These are phyloP conservation scores for Cynara cardunculus DNA, from an alignment of 129 eudicot genomes.

Conservation along the genomic window DNA sequence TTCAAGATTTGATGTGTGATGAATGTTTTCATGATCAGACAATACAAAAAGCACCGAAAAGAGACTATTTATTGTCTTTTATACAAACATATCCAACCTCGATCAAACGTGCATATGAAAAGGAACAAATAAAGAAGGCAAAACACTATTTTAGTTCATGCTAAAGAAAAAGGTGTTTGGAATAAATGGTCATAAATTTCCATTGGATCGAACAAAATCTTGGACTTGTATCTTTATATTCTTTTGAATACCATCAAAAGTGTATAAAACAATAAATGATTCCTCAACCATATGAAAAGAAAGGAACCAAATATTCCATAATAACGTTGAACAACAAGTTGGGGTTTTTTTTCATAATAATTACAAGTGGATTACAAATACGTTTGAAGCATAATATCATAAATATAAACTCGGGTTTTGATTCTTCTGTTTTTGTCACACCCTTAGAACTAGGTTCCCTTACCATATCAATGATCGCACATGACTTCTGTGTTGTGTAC, in stretches of 20 bases:
- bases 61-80: neutral
- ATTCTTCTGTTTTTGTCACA: neutral
- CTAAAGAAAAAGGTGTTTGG: constrained; percentile 27
- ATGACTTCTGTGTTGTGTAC: neutral
- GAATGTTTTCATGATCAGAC: constrained; percentile 1
- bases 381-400: neutral
- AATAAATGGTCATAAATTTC: constrained; percentile 9
- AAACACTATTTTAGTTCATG: constrained; percentile 27
- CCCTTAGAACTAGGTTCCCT: neutral
- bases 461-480: neutral
- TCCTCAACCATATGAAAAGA: neutral
- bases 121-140: constrained; percentile 10
- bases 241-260: constrained; percentile 6
- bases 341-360: neutral
- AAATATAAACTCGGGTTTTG: neutral
- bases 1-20: neutral
- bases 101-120: constrained; percentile 36
- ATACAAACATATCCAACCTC: constrained; percentile 14
- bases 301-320: neutral
- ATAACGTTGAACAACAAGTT: neutral
- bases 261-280: constrained; percentile 15
- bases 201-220: constrained; percentile 16
- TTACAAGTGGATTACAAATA: neutral
- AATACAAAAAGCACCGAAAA: constrained; percentile 8
- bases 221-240: constrained; percentile 18